These are phyloP conservation scores for Trametes gibbosa DNA, from an alignment of 768 basidiomycete genomes.

Conservation along the genomic window DNA sequence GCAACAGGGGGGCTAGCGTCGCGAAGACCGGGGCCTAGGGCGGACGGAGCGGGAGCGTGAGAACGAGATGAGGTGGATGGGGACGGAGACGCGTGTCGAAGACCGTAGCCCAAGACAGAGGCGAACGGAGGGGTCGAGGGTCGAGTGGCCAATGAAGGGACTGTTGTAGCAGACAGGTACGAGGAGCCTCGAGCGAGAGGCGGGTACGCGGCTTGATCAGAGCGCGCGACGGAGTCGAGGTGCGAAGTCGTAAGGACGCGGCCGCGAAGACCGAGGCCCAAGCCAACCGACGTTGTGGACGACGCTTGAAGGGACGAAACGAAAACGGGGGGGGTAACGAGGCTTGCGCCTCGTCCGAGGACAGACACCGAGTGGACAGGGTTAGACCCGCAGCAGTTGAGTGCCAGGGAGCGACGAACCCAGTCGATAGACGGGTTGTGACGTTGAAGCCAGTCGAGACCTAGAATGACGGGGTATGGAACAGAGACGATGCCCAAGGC, in stretches of 20 bases:
- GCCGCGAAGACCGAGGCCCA: conserved; percentile 22
- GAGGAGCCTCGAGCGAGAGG: neutral
- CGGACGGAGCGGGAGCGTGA: too few species aligned
- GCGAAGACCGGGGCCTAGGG: too few species aligned
- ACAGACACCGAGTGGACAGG: conserved; percentile 19
- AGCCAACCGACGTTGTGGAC: conserved; percentile 25
- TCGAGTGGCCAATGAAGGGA: neutral
- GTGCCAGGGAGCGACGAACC: conserved; percentile 28
- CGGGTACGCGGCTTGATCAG: neutral
- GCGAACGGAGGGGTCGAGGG: neutral
- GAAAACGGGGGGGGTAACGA: neutral
- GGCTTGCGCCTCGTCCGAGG: conserved; percentile 29
- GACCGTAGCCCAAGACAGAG: too few species aligned
- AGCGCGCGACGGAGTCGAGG: neutral
- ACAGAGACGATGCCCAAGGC: conserved; percentile 31
- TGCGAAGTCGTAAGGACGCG: neutral
- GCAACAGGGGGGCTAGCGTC: too few species aligned
- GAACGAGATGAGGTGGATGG: too few species aligned
- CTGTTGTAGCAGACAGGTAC: neutral
- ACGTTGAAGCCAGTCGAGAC: conserved; percentile 36
- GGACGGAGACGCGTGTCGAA: too few species aligned
- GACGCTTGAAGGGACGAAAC: neutral
- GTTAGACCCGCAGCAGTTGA: conserved; percentile 18
- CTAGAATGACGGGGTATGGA: conserved; percentile 36
- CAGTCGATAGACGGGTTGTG: conserved; percentile 39